phyloP scores from a whole-genome alignment of 2,329 filamentous ascomycete genomes.

The Dothideomycetes sp. region DNA sequence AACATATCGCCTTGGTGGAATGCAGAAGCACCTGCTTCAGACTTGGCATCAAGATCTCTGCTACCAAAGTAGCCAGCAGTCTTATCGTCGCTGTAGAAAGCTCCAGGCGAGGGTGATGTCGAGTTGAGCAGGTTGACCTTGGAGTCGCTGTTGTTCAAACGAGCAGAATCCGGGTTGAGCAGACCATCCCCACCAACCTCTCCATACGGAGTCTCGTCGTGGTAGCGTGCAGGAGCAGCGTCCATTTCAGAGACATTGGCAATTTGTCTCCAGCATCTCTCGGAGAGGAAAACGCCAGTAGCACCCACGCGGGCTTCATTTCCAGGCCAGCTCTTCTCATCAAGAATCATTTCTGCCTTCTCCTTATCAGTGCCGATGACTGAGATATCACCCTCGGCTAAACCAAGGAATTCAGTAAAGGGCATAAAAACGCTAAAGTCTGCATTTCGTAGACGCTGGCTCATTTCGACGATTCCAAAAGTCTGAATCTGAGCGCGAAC shows the following conservation, averaged over 20 bases:
- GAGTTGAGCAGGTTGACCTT: conserved; percentile 44
- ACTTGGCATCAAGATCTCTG: conserved; percentile 70
- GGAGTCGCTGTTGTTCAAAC: conserved; percentile 45
- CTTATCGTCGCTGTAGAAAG: conserved; percentile 62
- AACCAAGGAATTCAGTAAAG: conserved; percentile 86
- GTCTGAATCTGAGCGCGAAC: conserved; percentile 90
- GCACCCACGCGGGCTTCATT: conserved; percentile 87
- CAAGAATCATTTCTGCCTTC: conserved; percentile 81
- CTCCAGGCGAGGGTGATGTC: conserved; percentile 39
- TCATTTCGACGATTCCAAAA: conserved; percentile 93
- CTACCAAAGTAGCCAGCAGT: conserved; percentile 72
- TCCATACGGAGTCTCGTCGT: conserved; percentile 45
- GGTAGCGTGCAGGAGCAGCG: conserved; percentile 43
- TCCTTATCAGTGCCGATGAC: conserved; percentile 88
- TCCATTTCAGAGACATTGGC: conserved; percentile 58
- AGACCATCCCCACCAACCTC: conserved; percentile 51
- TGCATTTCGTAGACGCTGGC: conserved; percentile 79
- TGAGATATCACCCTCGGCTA: conserved; percentile 72
- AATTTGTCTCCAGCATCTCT: conserved; percentile 89
- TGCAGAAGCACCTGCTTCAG: conserved; percentile 84
- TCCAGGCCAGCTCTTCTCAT: conserved; percentile 81
- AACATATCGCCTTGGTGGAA: conserved; percentile 96
- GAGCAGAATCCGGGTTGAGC: conserved; percentile 42
- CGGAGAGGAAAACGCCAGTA: conserved; percentile 90
- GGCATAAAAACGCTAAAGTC: conserved; percentile 95